Percentiles rank a stretch among this genome's conserved stretches.
phyloP scores from a whole-genome alignment of 2,329 filamentous ascomycete species.

The Tolypocladium album region DNA sequence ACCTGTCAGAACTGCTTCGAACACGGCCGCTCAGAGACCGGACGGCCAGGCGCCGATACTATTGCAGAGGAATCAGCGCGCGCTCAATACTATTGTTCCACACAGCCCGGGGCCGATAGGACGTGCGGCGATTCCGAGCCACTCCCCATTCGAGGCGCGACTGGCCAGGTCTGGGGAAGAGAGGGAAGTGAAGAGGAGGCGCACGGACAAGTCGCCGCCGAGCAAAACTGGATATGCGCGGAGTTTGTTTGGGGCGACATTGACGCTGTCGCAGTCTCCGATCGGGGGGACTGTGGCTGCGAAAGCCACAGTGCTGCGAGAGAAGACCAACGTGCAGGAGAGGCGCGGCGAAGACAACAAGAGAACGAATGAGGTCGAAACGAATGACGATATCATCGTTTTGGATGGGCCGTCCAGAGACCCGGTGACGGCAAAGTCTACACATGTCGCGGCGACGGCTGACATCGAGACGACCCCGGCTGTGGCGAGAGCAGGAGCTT shows the following conservation, averaged over 20 bases:
- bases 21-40: slow-evolving; percentile 8
- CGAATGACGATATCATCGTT: slow-evolving; percentile 5
- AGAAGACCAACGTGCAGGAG: slow-evolving; percentile 9
- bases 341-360: neutral
- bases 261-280: slow-evolving; percentile 17
- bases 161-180: slow-evolving; percentile 8
- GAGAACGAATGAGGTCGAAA: neutral
- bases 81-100: slow-evolving; percentile 28
- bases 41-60: slow-evolving; percentile 13
- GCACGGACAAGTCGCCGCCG: slow-evolving; percentile 17
- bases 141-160: slow-evolving; percentile 23
- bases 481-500: too few relatives aligned
- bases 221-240: slow-evolving; percentile 22
- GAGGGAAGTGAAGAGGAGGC: slow-evolving; percentile 15
- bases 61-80: slow-evolving; percentile 29
- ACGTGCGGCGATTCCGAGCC: slow-evolving; percentile 18
- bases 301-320: slow-evolving; percentile 9
- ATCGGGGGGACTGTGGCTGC: slow-evolving; percentile 4
- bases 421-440: neutral
- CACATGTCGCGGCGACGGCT: neutral
- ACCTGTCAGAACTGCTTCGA: neutral
- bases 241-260: slow-evolving; percentile 21
- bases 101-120: slow-evolving; percentile 17
- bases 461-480: too few relatives aligned
- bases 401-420: slow-evolving; percentile 1